Percentiles rank a stretch among this genome's conserved stretches.
These are phyloP conservation scores for Stagonosporopsis tanaceti DNA, from an alignment of 2,329 filamentous ascomycete genomes.

Conservation along the genomic window DNA sequence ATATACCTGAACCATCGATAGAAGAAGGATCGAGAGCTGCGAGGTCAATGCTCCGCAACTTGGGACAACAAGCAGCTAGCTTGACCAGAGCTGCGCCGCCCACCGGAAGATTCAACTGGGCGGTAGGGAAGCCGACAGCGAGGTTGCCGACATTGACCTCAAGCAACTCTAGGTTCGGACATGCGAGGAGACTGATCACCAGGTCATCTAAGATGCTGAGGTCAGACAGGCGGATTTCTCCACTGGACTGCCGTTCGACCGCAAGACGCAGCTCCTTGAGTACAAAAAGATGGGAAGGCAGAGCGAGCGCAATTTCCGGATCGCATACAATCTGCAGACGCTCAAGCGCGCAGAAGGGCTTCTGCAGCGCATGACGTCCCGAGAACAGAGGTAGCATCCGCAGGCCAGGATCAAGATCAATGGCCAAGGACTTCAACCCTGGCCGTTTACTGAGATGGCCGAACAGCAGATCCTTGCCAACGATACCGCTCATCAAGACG, in stretches of 20 bases:
- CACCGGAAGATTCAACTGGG: conserved; percentile 27
- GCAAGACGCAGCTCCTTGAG: conserved; percentile 41
- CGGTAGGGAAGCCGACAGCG: conserved; percentile 36
- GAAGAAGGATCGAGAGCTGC: conserved; percentile 35
- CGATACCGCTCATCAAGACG: conserved; percentile 34
- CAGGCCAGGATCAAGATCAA: conserved; percentile 42
- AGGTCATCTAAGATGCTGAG: conserved; percentile 32
- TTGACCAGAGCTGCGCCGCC: conserved; percentile 31
- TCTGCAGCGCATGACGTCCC: conserved; percentile 22
- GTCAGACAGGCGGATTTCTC: conserved; percentile 26
- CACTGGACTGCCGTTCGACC: conserved; percentile 37
- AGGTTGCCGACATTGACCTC: conserved; percentile 38
- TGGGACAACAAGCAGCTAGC: conserved; percentile 33
- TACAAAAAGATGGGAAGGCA: conserved; percentile 31
- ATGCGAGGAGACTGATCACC: conserved; percentile 27
- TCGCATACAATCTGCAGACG: conserved; percentile 42
- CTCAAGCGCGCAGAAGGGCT: conserved; percentile 33
- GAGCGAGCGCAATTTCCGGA: conserved; percentile 41
- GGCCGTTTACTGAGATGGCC: conserved; percentile 33
- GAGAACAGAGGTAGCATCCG: conserved; percentile 33
- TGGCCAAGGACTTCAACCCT: conserved; percentile 38
- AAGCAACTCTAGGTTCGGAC: conserved; percentile 30
- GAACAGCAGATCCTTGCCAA: conserved; percentile 39
- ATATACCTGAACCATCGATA: conserved; percentile 41
- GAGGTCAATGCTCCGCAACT: conserved; percentile 38